phyloP scores from a whole-genome alignment of 495 filamentous ascomycete species.

The Neurospora sp. region DNA sequence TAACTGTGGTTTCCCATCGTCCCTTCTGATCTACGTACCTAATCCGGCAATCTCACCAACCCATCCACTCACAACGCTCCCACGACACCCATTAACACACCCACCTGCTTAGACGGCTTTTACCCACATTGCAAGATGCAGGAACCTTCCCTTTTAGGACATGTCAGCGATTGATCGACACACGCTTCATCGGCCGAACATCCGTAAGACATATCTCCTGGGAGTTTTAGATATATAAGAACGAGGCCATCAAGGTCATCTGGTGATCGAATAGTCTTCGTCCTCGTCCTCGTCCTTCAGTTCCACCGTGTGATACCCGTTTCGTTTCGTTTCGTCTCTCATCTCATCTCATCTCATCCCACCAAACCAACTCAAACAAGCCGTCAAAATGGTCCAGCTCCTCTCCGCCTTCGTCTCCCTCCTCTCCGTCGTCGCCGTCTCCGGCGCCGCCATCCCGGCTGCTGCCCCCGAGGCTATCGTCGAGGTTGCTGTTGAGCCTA shows the following conservation, averaged over 20 bases:
- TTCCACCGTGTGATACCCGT: background rate
- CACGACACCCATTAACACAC: background rate
- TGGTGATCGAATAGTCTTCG: background rate
- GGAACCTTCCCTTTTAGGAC: background rate
- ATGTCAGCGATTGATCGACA: background rate
- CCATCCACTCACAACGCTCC: background rate
- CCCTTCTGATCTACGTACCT: background rate
- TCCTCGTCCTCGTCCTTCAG: background rate
- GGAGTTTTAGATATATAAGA: background rate
- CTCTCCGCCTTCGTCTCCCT: constrained; percentile 1
- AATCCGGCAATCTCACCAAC: background rate
- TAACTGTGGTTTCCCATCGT: background rate
- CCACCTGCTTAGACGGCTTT: background rate
- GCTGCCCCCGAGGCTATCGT: constrained; percentile 20
- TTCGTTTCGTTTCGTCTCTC: background rate
- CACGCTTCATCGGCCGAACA: background rate
- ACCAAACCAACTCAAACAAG: background rate
- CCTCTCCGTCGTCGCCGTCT: constrained; percentile 20
- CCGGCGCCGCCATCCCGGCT: constrained; percentile 17
- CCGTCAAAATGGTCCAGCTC: background rate
- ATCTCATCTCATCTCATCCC: background rate
- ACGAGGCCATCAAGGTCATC: background rate
- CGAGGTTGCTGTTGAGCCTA: background rate
- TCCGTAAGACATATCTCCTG: background rate
- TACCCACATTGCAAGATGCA: background rate